phyloP scores from a whole-genome alignment of 1,284 basidiomycete species.

The Marasmius sp. region DNA sequence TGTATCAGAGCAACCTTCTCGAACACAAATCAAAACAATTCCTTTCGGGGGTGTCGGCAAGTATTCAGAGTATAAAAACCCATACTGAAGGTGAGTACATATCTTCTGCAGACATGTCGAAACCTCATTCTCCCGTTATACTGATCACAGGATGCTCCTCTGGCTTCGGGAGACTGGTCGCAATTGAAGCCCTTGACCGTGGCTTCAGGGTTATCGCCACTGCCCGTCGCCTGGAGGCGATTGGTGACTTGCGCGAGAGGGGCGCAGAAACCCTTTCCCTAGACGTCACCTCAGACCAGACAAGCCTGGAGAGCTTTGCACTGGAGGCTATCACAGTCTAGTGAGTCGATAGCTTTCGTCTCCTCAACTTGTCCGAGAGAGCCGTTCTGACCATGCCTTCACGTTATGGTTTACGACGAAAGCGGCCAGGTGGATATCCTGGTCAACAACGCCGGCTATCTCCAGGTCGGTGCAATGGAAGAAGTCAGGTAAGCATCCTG shows the following conservation, averaged over 20 bases:
- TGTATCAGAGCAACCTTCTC: too few species aligned
- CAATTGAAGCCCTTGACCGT: slow-evolving; percentile 7
- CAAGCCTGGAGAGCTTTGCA: slow-evolving; percentile 14
- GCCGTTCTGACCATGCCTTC: not conserved
- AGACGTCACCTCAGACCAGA: not conserved
- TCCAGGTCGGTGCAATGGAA: slow-evolving; percentile 19
- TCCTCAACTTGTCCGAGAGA: not conserved
- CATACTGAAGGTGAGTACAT: too few species aligned
- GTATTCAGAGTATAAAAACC: too few species aligned
- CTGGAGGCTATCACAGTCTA: slow-evolving; percentile 10
- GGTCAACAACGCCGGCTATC: slow-evolving; percentile 21
- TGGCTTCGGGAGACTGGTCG: slow-evolving; percentile 15
- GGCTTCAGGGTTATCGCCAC: slow-evolving; percentile 11
- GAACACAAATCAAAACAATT: too few species aligned
- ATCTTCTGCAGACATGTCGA: not conserved
- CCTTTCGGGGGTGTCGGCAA: too few species aligned
- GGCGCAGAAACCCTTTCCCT: not conserved
- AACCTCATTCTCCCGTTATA: slow-evolving; percentile 6
- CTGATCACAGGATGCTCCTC: slow-evolving; percentile 22
- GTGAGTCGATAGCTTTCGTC: slow-evolving; percentile 11
- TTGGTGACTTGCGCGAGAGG: slow-evolving; percentile 5
- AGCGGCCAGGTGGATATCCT: slow-evolving; percentile 20
- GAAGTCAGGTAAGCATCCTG: slow-evolving; percentile 9
- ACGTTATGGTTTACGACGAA: not conserved
- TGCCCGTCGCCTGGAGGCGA: slow-evolving; percentile 5